Base-by-base conservation (phyloP, 805 yeast genomes). In the Saturnispora zaruensis region DNA sequence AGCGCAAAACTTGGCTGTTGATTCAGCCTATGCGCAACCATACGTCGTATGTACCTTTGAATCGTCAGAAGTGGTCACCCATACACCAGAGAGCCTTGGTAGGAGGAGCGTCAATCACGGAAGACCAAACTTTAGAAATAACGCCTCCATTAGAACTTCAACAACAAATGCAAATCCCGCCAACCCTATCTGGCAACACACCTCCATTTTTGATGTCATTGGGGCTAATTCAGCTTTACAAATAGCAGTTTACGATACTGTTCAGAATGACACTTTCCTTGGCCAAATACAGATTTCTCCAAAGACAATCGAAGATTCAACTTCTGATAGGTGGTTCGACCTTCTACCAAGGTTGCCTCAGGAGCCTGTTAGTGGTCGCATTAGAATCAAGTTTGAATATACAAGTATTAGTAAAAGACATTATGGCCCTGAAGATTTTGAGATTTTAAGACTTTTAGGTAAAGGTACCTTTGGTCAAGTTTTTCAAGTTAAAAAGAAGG, bases 381-480 rank as follows among this genome's bases (percentile, higher is more conserved):
- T 91, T 52, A 79, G 81, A 57, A 80, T 93, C 49, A 75, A 79
- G 55, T 79, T 90, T 75, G 81, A 80, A 55, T 91, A 82, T 66
- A 79, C 79, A 44, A 70, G 79, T 33, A 80, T 85, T 20, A 72
- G 79, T 46, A 84, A 86, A 65, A 79, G 81, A 59, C 87, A 84
- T 58, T 87, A 84, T 62, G 96, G 96, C 1, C 99, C 99, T 5
- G 84, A 83, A 46, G 98, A 93, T 68, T 93, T 93, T 67, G 96
- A 90, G 65, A 88, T 91, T 16, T 77, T 93, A 59, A 76, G 96
- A 61, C 73, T 91, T 48, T 73, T 91, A 53, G 99, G 99, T 53
- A 89, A 88, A 64, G 99, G 99, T 49, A 93, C 98, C 1, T 91
- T 91, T 73, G 99, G 99, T 30, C 96, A 88, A 70, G 99, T 91